phyloP scores from a whole-genome alignment of 129 eudicot genomes.

The Pittosporum tobira region DNA sequence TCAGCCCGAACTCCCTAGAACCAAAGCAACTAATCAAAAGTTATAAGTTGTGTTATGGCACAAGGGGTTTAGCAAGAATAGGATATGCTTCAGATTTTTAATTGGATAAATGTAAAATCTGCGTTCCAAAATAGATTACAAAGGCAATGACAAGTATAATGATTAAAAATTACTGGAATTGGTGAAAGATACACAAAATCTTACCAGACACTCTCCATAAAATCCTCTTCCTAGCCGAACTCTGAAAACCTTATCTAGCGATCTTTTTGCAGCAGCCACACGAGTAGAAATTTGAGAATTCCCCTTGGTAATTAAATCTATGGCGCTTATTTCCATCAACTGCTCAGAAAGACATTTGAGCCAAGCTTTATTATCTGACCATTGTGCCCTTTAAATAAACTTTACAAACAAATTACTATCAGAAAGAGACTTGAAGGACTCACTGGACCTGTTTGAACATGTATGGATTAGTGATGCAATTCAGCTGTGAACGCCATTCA shows the following conservation, averaged over 20 bases:
- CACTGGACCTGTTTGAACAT: slow-evolving; percentile 63
- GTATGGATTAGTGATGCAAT: slow-evolving; percentile 65
- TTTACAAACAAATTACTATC: not conserved
- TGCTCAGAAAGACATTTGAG: slow-evolving; percentile 24
- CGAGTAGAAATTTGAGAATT: slow-evolving; percentile 36
- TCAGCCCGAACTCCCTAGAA: slow-evolving; percentile 66
- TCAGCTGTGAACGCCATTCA: slow-evolving; percentile 65
- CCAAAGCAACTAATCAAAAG: slow-evolving; percentile 1
- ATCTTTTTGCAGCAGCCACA: slow-evolving; percentile 39
- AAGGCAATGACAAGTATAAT: no score
- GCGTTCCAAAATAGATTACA: no score
- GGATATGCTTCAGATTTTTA: not conserved
- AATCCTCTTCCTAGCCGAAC: slow-evolving; percentile 74
- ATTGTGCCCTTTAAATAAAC: not conserved
- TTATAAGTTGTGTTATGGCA: not conserved
- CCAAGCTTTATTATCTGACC: slow-evolving; percentile 13
- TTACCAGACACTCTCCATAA: slow-evolving; percentile 87
- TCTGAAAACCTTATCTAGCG: slow-evolving; percentile 48
- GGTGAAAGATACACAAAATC: not conserved
- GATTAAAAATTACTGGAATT: not conserved
- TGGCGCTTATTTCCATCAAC: slow-evolving; percentile 43
- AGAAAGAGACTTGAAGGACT: not conserved
- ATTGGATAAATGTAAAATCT: no score
- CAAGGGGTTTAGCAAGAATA: not conserved
- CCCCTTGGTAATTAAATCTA: slow-evolving; percentile 48